phyloP scores from a whole-genome alignment of 352 stramenopile species.

The Pseudoperonospora humuli region DNA sequence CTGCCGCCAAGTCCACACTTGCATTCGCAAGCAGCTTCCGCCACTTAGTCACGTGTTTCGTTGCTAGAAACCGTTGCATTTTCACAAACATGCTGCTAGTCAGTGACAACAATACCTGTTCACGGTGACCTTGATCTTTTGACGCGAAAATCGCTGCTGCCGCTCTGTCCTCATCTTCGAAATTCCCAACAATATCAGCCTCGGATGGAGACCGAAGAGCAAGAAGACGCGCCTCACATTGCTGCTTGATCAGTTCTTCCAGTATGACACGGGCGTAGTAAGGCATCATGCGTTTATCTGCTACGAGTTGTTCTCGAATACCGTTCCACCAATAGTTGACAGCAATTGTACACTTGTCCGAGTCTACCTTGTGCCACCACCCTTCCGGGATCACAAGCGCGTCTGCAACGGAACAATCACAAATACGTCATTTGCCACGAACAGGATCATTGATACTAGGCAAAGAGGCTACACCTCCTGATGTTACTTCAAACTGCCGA shows the following conservation, averaged over 20 bases:
- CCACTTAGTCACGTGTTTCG: slow-evolving; percentile 19
- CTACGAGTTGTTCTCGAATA: slow-evolving; percentile 40
- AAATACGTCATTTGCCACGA: slow-evolving; percentile 2
- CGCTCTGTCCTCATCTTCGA: slow-evolving; percentile 6
- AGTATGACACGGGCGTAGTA: slow-evolving; percentile 67
- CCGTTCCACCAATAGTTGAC: slow-evolving; percentile 83
- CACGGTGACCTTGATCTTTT: slow-evolving; percentile 18
- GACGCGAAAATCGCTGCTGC: slow-evolving; percentile 8
- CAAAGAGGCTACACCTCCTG: slow-evolving; percentile 35
- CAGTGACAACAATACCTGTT: slow-evolving; percentile 28
- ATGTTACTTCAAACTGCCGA: slow-evolving; percentile 27
- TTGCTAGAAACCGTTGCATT: slow-evolving; percentile 18
- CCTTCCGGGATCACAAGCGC: slow-evolving; percentile 75
- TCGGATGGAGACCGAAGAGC: slow-evolving; percentile 6
- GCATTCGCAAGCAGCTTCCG: slow-evolving; percentile 24
- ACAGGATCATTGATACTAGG: neutral
- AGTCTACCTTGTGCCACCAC: slow-evolving; percentile 84
- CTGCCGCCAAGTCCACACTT: slow-evolving; percentile 31
- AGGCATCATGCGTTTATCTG: slow-evolving; percentile 31
- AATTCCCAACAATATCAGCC: neutral
- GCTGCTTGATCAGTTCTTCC: slow-evolving; percentile 46
- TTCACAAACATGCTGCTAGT: slow-evolving; percentile 2
- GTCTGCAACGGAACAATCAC: slow-evolving; percentile 24
- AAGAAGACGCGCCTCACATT: slow-evolving; percentile 25
- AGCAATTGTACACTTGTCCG: slow-evolving; percentile 62